Percentiles rank a stretch among this genome's conserved stretches.
Evolutionary conservation across 192 early-diverging fungal genomes (phyloP).

Genomic region (Backusella liffmaniae): DNA sequence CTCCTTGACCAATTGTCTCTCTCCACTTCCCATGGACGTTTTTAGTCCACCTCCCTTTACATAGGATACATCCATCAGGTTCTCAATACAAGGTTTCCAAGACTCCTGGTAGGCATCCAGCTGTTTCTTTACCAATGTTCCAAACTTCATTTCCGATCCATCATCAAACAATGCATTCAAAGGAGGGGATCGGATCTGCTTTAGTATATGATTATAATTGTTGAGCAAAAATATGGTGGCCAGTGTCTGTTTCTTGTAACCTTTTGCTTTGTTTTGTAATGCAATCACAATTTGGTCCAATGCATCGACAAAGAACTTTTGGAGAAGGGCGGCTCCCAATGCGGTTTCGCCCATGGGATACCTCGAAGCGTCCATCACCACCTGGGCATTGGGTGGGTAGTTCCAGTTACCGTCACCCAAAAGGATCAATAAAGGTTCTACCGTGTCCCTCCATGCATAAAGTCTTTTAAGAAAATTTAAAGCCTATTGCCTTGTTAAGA

Average conservation of each 20-base stretch:
- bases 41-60: constrained; percentile 60
- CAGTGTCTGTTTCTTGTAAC: constrained; percentile 72
- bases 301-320: constrained; percentile 45
- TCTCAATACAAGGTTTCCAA: constrained; percentile 75
- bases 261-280: constrained; percentile 68
- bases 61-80: constrained; percentile 73
- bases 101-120: constrained; percentile 54
- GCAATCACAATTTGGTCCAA: constrained; percentile 56
- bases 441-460: constrained; percentile 50
- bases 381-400: constrained; percentile 15
- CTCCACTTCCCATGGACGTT: constrained; percentile 58
- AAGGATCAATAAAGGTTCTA: constrained; percentile 51
- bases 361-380: background rate
- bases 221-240: constrained; percentile 78
- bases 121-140: constrained; percentile 51
- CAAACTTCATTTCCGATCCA: constrained; percentile 49
- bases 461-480: constrained; percentile 64
- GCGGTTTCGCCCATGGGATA: background rate
- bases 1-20: constrained; percentile 76
- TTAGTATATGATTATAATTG: constrained; percentile 76
- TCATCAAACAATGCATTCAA: constrained; percentile 47
- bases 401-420: constrained; percentile 62
- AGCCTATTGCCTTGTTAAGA: constrained; percentile 37
- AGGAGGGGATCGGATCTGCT: constrained; percentile 56
- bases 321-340: constrained; percentile 20